Conservation (phyloP, 1,284 basidiomycete genomes). For the Tilletia indica region DNA sequence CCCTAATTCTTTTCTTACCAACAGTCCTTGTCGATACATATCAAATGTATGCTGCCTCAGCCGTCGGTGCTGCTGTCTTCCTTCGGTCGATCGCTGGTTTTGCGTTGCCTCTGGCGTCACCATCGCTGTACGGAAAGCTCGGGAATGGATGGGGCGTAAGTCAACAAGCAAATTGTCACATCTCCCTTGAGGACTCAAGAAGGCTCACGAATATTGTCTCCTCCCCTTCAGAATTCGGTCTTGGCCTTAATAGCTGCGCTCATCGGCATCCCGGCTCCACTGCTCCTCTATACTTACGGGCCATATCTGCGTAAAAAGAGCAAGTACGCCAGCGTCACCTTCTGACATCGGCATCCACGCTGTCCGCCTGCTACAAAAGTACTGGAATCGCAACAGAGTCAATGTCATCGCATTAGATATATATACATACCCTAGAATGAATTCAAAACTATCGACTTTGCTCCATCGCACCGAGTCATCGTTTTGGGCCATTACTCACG, state of each 20-base stretch:
- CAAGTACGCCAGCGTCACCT: slow-evolving; percentile 33
- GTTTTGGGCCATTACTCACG: too few relatives aligned
- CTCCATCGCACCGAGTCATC: too few relatives aligned
- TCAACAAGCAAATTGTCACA: neutral
- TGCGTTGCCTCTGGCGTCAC: slow-evolving; percentile 47
- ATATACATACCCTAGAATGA: too few relatives aligned
- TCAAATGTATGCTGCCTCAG: slow-evolving; percentile 52
- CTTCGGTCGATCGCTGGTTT: slow-evolving; percentile 52
- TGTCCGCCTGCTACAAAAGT: too few relatives aligned
- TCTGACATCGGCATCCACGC: neutral
- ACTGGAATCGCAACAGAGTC: too few relatives aligned
- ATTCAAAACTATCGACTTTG: too few relatives aligned
- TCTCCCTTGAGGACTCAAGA: neutral
- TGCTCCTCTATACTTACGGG: slow-evolving; percentile 40
- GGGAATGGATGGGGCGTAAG: slow-evolving; percentile 50
- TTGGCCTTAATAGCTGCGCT: slow-evolving; percentile 45
- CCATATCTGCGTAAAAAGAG: slow-evolving; percentile 36
- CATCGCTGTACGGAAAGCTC: slow-evolving; percentile 42
- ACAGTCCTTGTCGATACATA: slow-evolving; percentile 48
- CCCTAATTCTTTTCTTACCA: slow-evolving; percentile 28
- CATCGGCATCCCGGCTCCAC: slow-evolving; percentile 51
- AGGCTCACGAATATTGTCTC: neutral
- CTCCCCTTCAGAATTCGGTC: slow-evolving; percentile 32
- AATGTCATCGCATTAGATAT: too few relatives aligned
- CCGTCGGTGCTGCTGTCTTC: slow-evolving; percentile 47